Evolutionary conservation across 2,329 filamentous ascomycete species (phyloP).

Genomic region (Neofusicoccum laricinum): DNA sequence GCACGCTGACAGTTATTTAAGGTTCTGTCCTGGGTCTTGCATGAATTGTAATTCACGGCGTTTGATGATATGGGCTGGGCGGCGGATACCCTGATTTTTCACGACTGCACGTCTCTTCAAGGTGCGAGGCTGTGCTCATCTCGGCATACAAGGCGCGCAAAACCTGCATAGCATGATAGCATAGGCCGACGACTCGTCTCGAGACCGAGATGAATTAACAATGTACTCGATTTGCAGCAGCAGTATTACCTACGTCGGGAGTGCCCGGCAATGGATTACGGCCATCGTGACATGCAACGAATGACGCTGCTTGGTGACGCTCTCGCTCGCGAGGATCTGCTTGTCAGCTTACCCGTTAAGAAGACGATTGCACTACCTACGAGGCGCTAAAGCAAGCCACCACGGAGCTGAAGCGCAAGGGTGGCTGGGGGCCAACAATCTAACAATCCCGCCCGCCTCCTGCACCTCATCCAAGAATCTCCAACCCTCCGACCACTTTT

Average conservation of each 20-base stretch:
- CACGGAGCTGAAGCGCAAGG: not conserved
- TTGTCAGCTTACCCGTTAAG: not conserved
- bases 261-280: not conserved
- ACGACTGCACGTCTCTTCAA: not conserved
- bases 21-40: not conserved
- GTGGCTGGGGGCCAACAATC: not conserved
- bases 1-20: slow-evolving; percentile 84
- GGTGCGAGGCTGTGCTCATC: not conserved
- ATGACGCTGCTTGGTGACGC: not conserved
- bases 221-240: not conserved
- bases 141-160: not conserved
- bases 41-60: not conserved
- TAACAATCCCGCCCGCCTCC: too few relatives aligned
- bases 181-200: not conserved
- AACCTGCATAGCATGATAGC: not conserved
- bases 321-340: not conserved
- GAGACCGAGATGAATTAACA: not conserved
- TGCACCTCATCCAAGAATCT: not conserved
- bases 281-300: not conserved
- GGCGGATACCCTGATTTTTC: slow-evolving; percentile 6
- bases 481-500: not conserved
- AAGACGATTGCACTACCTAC: too few relatives aligned
- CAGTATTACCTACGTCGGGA: not conserved
- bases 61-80: not conserved
- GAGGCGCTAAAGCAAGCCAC: slow-evolving; percentile 7